Percentiles rank a stretch among this genome's conserved stretches.
These are phyloP conservation scores for Arthrinium phaeospermum DNA, from an alignment of 2,329 filamentous ascomycete species.

Conservation along the genomic window DNA sequence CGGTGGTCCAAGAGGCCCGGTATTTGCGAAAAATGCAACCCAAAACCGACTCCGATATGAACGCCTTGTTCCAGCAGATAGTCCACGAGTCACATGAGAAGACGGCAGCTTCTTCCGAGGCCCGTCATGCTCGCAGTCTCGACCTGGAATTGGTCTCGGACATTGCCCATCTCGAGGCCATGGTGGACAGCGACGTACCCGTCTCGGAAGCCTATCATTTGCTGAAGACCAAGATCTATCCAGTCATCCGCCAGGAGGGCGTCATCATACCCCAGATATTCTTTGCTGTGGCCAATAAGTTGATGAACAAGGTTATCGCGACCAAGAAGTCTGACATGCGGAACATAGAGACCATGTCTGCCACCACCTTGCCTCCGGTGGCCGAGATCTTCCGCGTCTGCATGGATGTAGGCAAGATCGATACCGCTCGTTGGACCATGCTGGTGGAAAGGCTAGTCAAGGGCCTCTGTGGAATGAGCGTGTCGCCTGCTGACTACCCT, in stretches of 20 bases:
- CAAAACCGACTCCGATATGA: constrained; percentile 24
- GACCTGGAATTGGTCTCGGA: constrained; percentile 32
- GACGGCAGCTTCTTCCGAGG: constrained; percentile 19
- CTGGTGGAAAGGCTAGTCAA: constrained; percentile 42
- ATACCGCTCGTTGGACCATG: constrained; percentile 39
- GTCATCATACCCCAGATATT: constrained; percentile 40
- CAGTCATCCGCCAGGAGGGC: constrained; percentile 33
- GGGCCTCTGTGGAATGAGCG: constrained; percentile 37
- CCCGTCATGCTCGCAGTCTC: not conserved
- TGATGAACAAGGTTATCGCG: constrained; percentile 39
- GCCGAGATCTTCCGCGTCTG: constrained; percentile 45
- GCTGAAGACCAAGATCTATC: constrained; percentile 37
- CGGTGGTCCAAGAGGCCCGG: not conserved
- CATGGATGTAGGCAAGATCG: constrained; percentile 42
- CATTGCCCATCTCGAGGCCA: constrained; percentile 36
- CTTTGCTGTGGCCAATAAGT: constrained; percentile 32
- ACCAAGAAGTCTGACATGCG: constrained; percentile 40
- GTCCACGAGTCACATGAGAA: constrained; percentile 26
- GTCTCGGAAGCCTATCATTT: constrained; percentile 32
- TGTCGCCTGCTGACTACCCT: constrained; percentile 32
- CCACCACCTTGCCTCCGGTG: constrained; percentile 42
- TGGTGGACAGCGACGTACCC: constrained; percentile 38
- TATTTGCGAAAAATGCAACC: not conserved
- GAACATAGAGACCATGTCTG: constrained; percentile 35
- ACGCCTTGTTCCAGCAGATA: constrained; percentile 37